Conservation (phyloP, 169 alveolate genomes). For the Plasmodium chabaudi region DNA sequence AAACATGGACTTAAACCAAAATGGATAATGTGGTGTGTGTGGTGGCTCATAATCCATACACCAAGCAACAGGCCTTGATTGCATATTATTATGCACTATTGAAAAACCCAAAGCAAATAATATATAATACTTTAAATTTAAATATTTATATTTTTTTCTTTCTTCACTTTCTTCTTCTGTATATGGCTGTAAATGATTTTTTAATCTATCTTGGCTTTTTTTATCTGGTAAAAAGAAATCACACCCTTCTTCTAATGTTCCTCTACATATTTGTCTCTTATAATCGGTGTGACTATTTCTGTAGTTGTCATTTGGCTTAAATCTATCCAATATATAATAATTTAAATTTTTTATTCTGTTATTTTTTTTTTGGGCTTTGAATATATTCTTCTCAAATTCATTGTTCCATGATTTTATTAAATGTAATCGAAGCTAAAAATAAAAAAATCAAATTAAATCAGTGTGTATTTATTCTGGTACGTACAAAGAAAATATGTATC, state of each 20-base stretch:
- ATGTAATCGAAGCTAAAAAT: constrained; percentile 58
- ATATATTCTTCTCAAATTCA: constrained; percentile 79
- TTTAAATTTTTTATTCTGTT: constrained; percentile 81
- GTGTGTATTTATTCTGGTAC: not conserved
- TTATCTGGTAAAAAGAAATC: constrained; percentile 86
- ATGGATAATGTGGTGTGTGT: constrained; percentile 89
- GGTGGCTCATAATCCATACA: constrained; percentile 90
- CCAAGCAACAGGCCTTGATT: constrained; percentile 92
- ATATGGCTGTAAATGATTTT: constrained; percentile 88
- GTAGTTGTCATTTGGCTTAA: constrained; percentile 84
- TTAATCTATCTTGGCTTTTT: constrained; percentile 86
- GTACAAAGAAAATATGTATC: constrained; percentile 1
- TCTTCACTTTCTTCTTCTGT: constrained; percentile 88
- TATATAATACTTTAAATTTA: constrained; percentile 85
- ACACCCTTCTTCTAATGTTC: constrained; percentile 90
- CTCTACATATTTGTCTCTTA: constrained; percentile 89
- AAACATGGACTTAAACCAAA: constrained; percentile 90
- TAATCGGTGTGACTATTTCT: constrained; percentile 87
- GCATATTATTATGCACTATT: constrained; percentile 85
- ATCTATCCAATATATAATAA: constrained; percentile 83
- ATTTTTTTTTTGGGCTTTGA: constrained; percentile 80
- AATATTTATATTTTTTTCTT: constrained; percentile 84
- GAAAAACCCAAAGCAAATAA: constrained; percentile 89
- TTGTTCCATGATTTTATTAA: constrained; percentile 87
- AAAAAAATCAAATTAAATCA: not conserved